Percentiles rank a stretch among this genome's conserved stretches.
Evolutionary conservation across 495 filamentous ascomycete species (phyloP).

Genomic region (Trichoderma virens): DNA sequence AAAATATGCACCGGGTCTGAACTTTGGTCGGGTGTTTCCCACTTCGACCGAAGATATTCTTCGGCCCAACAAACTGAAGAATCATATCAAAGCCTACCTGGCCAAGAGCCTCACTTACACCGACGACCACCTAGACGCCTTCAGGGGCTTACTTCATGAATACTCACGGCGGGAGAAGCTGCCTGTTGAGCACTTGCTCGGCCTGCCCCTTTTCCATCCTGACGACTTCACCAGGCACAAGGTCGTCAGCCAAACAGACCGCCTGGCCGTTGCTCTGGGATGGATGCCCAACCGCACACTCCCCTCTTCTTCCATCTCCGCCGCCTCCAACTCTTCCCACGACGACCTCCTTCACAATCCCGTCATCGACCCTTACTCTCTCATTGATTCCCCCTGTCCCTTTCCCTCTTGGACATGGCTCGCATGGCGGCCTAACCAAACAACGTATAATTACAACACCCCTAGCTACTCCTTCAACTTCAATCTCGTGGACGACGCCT

Average conservation of each 20-base stretch:
- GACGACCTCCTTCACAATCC: background rate
- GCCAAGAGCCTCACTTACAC: background rate
- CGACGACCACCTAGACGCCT: constrained; percentile 2
- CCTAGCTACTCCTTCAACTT: constrained; percentile 2
- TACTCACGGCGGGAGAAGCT: background rate
- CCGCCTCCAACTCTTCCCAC: background rate
- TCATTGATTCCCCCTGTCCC: background rate
- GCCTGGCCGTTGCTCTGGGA: constrained; percentile 1
- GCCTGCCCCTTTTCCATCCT: constrained; percentile 13
- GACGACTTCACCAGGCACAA: constrained; percentile 8
- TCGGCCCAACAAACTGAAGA: background rate
- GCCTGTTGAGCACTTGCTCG: constrained; percentile 8
- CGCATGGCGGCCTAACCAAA: constrained; percentile 6
- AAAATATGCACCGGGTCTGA: background rate
- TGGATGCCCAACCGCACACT: constrained; percentile 2
- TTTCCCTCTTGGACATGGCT: constrained; percentile 10
- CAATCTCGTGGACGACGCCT: background rate
- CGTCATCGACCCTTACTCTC: background rate
- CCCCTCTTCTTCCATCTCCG: background rate
- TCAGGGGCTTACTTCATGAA: constrained; percentile 1
- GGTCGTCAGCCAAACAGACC: constrained; percentile 9
- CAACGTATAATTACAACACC: background rate
- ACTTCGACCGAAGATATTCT: background rate
- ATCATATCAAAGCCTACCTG: constrained; percentile 7
- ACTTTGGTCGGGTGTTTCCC: constrained; percentile 10